A percentile compares a stretch with the other conserved stretches of the same genome.
Evolutionary conservation across 495 filamentous ascomycete species (phyloP).

Genomic region (Cenococcum geophilum): DNA sequence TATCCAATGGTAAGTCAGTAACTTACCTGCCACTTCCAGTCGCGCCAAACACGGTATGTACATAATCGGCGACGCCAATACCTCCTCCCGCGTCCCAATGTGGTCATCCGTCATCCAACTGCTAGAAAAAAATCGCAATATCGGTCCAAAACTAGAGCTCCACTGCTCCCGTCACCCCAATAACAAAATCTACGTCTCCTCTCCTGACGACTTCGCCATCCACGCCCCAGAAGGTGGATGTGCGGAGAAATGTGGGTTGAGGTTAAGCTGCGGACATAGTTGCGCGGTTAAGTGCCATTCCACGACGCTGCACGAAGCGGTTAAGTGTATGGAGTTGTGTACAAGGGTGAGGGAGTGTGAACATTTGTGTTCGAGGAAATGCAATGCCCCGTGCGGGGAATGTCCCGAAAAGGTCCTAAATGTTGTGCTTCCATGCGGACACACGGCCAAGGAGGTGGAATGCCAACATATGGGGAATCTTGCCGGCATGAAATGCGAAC

Average conservation of each 20-base stretch:
- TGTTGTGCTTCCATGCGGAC: slow-evolving; percentile 51
- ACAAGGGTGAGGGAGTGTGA: slow-evolving; percentile 52
- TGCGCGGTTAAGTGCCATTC: slow-evolving; percentile 68
- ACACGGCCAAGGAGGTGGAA: slow-evolving; percentile 41
- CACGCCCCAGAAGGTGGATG: slow-evolving; percentile 68
- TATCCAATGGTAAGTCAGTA: no score
- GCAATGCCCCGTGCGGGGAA: slow-evolving; percentile 37
- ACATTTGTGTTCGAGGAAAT: slow-evolving; percentile 48
- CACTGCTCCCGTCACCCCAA: slow-evolving; percentile 62
- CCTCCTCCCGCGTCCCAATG: slow-evolving; percentile 54
- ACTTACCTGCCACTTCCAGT: no score
- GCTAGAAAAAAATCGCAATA: slow-evolving; percentile 41
- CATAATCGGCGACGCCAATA: slow-evolving; percentile 65
- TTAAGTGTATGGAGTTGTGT: slow-evolving; percentile 58
- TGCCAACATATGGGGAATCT: slow-evolving; percentile 49
- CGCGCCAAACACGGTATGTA: slow-evolving; percentile 75
- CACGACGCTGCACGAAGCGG: slow-evolving; percentile 51
- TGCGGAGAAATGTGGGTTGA: slow-evolving; percentile 48
- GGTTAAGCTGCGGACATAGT: slow-evolving; percentile 62
- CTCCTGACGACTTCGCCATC: slow-evolving; percentile 55
- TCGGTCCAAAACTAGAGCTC: slow-evolving; percentile 53
- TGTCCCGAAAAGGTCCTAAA: slow-evolving; percentile 30
- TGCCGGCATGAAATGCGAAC: slow-evolving; percentile 29
- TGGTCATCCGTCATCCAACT: slow-evolving; percentile 59
- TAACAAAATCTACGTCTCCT: slow-evolving; percentile 47